A percentile compares a stretch with the other conserved stretches of the same genome.
Evolutionary conservation across 371 early-diverging fungal genomes (phyloP).

Genomic region (Circinella minor): DNA sequence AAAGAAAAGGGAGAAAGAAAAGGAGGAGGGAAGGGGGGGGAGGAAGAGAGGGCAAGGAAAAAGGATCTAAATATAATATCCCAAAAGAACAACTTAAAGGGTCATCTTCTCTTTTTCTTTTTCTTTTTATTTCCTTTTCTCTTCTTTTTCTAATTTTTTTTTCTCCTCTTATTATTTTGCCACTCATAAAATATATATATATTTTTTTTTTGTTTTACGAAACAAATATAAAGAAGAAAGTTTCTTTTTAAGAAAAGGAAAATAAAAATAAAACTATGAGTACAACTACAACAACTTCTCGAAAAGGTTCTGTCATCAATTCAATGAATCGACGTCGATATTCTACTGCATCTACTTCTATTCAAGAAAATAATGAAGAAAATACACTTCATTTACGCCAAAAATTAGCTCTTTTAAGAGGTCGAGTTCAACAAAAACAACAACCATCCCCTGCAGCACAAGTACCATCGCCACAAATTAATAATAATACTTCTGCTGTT

Average conservation of each 20-base stretch:
- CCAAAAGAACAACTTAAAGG: background rate
- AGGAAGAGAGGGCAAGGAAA: too few relatives aligned
- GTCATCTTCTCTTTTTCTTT: background rate
- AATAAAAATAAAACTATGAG: too few relatives aligned
- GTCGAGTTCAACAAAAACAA: background rate
- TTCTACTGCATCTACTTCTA: background rate
- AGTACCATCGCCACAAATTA: too few relatives aligned
- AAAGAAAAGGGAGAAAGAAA: too few relatives aligned
- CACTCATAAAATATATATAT: too few relatives aligned
- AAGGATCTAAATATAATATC: background rate
- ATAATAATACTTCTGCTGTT: too few relatives aligned
- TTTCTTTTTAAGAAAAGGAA: too few relatives aligned
- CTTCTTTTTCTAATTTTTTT: background rate
- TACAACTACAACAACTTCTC: background rate
- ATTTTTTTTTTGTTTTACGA: conserved; percentile 4
- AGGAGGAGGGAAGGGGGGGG: too few relatives aligned
- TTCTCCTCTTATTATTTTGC: background rate
- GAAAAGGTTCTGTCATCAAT: background rate
- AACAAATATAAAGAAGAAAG: background rate
- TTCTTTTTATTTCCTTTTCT: background rate
- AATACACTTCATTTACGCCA: background rate
- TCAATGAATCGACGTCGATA: background rate
- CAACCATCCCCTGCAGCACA: background rate
- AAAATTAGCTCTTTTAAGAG: background rate
- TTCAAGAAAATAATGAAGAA: background rate